Percentiles rank a stretch among this genome's conserved stretches.
phyloP scores from a whole-genome alignment of 2,329 filamentous ascomycete species.

The Penicillium sp. region DNA sequence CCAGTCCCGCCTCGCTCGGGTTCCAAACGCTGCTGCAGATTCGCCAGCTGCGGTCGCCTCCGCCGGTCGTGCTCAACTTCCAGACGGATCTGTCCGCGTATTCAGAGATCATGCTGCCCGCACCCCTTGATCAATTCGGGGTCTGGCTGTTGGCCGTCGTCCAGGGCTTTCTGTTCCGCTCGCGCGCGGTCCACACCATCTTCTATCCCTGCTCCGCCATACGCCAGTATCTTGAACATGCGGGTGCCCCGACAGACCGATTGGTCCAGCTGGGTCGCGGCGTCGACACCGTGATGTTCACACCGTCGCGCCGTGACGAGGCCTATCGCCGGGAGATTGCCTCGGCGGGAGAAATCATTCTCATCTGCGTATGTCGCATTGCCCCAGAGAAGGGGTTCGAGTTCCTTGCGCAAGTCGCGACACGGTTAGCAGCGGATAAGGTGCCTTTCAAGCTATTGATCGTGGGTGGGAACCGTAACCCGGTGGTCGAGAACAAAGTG shows the following conservation, averaged over 20 bases:
- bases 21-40: slow-evolving; percentile 71
- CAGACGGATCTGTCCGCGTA: slow-evolving; percentile 71
- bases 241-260: slow-evolving; percentile 57
- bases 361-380: slow-evolving; percentile 65
- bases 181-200: slow-evolving; percentile 61
- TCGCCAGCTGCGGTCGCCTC: slow-evolving; percentile 56
- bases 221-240: slow-evolving; percentile 57
- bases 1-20: slow-evolving; percentile 66
- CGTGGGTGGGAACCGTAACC: slow-evolving; percentile 66
- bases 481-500: slow-evolving; percentile 60
- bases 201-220: slow-evolving; percentile 69
- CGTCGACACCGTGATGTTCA: slow-evolving; percentile 63
- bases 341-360: slow-evolving; percentile 62
- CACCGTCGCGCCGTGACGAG: slow-evolving; percentile 53
- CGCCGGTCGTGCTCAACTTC: slow-evolving; percentile 66
- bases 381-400: slow-evolving; percentile 70
- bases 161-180: slow-evolving; percentile 65
- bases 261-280: slow-evolving; percentile 63
- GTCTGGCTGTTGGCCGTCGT: slow-evolving; percentile 62
- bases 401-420: slow-evolving; percentile 60
- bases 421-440: slow-evolving; percentile 54
- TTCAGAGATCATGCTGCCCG: slow-evolving; percentile 66
- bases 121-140: slow-evolving; percentile 59
- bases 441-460: slow-evolving; percentile 64
- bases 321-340: slow-evolving; percentile 55